These are phyloP conservation scores for Meyerozyma carpophila DNA, from an alignment of 1,139 yeast species.

Conservation along the genomic window DNA sequence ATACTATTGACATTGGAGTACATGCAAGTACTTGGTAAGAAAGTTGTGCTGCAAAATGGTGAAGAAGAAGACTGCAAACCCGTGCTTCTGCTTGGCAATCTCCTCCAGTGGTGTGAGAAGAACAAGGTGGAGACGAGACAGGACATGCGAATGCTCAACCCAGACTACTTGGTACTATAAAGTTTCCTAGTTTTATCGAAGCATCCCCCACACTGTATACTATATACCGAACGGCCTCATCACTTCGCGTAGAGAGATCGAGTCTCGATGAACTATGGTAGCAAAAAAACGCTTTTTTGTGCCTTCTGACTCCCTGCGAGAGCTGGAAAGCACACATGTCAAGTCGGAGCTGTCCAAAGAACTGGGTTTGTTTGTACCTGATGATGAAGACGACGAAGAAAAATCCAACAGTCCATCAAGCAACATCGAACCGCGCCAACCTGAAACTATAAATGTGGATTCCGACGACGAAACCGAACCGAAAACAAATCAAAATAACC, in stretches of 20 bases:
- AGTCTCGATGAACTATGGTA: not conserved
- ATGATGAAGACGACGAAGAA: not conserved
- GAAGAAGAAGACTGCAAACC: constrained; percentile 10
- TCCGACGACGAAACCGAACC: not conserved
- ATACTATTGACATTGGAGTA: constrained; percentile 57
- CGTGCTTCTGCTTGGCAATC: constrained; percentile 16
- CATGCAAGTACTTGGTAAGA: constrained; percentile 38
- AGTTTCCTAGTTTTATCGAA: not conserved
- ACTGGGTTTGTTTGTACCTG: not conserved
- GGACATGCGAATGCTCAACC: constrained; percentile 21
- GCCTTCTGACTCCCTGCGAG: not conserved
- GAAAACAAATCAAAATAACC: not conserved
- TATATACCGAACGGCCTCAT: not conserved
- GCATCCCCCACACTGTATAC: not conserved
- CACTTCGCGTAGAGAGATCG: not conserved
- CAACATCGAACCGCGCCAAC: not conserved
- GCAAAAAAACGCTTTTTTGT: not conserved
- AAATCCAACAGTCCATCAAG: not conserved
- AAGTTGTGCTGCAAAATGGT: constrained; percentile 16
- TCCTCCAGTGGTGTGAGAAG: constrained; percentile 25
- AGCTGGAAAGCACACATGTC: not conserved
- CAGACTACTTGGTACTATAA: constrained; percentile 15
- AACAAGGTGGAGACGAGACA: constrained; percentile 20
- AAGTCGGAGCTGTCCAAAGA: not conserved
- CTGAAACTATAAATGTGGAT: not conserved